Evolutionary conservation across 2,329 filamentous ascomycete species (phyloP).

Genomic region (Graphilbum fragrans): DNA sequence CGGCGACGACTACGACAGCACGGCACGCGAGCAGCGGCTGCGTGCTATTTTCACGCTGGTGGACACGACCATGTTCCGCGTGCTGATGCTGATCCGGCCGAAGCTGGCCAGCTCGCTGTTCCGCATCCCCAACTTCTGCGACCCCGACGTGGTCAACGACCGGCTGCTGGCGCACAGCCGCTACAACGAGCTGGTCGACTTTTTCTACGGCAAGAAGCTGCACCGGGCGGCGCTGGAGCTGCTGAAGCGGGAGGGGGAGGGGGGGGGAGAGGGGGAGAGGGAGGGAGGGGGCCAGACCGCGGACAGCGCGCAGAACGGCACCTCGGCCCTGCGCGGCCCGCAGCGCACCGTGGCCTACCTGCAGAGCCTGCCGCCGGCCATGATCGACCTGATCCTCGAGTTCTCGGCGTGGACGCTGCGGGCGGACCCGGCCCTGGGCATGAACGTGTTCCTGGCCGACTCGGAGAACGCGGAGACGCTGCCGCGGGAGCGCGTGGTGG

Average conservation of each 20-base stretch:
- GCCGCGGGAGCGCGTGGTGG: slow-evolving; percentile 62
- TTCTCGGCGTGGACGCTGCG: slow-evolving; percentile 81
- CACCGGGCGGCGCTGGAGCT: slow-evolving; percentile 79
- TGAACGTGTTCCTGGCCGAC: slow-evolving; percentile 89
- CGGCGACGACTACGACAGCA: slow-evolving; percentile 31
- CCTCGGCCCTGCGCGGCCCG: slow-evolving; percentile 55
- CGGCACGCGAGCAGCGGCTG: slow-evolving; percentile 58
- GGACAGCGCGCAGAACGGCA: not conserved
- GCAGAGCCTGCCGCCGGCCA: slow-evolving; percentile 75
- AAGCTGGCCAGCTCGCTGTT: slow-evolving; percentile 80
- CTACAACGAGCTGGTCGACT: slow-evolving; percentile 93
- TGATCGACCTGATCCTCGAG: slow-evolving; percentile 83
- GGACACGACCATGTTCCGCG: slow-evolving; percentile 87
- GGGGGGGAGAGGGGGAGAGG: slow-evolving; percentile 24
- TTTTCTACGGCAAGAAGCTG: slow-evolving; percentile 88
- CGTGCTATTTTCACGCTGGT: slow-evolving; percentile 70
- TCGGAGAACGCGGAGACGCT: slow-evolving; percentile 90
- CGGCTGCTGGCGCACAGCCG: slow-evolving; percentile 78
- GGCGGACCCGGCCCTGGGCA: slow-evolving; percentile 59
- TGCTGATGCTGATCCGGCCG: slow-evolving; percentile 87
- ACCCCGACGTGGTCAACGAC: slow-evolving; percentile 89
- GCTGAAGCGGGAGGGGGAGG: slow-evolving; percentile 67
- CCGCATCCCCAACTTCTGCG: slow-evolving; percentile 93
- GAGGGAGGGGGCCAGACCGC: not conserved
- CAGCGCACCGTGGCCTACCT: slow-evolving; percentile 77